Evolutionary conservation across 2,329 filamentous ascomycete species (phyloP), one percentile per base, ranked within the genome.

Genomic region (Xylaria arbuscula): DNA sequence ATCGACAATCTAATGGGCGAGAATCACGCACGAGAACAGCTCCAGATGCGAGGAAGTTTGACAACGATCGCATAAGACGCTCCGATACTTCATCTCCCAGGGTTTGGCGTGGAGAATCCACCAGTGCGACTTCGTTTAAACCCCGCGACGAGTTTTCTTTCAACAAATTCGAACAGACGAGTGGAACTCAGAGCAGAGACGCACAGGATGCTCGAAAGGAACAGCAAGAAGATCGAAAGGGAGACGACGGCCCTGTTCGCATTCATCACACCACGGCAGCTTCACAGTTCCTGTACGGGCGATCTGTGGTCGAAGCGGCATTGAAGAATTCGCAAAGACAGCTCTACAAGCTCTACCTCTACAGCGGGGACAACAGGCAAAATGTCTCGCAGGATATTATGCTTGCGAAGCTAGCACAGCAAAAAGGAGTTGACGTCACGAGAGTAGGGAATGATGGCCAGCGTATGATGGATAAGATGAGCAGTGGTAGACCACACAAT

Each of bases 201-300:
- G 32, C 54, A 1, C 22, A 32, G 17, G 19, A 53, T 15, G 8
- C 9, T 36, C 40, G 32, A 48, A n/a, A 40, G 22, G 62, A 64
- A 15, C 28, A 66, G 17, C 36, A 34, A 34, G 53, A 45, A 19
- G 36, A 17, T 36, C 45, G 42, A 4, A 62, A 17, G 8, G 17
- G 15, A 42, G 69, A 71, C 69, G 64, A 78, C 74, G 57, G 71
- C 77, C 65, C 80, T 80, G 56, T 89, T 32, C 76, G 77, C 8
- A 71, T 79, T n/a, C 74, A 71, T 51, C 76, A 95, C 77, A 93
- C 93, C 0, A 97, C 93, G 0, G 92, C 95, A 0, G 93, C 93
- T 5, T 97, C 94, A 0, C 92, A 97, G 70, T 98, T 98, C 74
- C 84, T 99, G 1, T 98, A 97, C 77, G 96, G 96, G 6, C 88